Evolutionary conservation across 140 eudicot species (phyloP).

Genomic region (Bidens hawaiensis): DNA sequence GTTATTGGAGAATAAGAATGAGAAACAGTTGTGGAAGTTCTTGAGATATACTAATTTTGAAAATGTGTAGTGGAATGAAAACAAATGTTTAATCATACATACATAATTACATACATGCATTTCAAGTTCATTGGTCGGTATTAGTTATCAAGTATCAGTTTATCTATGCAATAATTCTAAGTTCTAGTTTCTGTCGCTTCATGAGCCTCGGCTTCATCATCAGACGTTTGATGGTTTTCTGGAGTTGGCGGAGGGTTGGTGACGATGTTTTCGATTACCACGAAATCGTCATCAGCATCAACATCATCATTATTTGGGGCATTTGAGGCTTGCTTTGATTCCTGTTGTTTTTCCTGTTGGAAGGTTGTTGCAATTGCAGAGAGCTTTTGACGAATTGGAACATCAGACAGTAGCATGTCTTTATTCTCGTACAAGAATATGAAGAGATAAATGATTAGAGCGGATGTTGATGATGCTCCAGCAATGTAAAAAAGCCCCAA

Average conservation of each 20-base stretch:
- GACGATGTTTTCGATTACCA: not conserved
- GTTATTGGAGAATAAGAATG: too few relatives aligned
- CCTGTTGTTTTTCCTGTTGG: not conserved
- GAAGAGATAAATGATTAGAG: conserved; percentile 28
- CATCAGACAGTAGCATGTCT: conserved; percentile 21
- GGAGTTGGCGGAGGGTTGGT: not conserved
- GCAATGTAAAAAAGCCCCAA: conserved; percentile 51
- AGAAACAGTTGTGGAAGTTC: too few relatives aligned
- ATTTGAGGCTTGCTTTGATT: not conserved
- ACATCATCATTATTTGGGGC: not conserved
- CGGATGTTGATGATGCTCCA: conserved; percentile 35
- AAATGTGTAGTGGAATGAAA: not conserved
- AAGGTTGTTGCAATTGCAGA: conserved; percentile 30
- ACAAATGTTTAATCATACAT: not conserved
- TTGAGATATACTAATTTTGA: too few relatives aligned
- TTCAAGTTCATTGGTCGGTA: not conserved
- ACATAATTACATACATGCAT: not conserved
- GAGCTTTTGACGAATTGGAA: conserved; percentile 26
- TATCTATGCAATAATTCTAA: not conserved
- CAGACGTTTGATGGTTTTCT: not conserved
- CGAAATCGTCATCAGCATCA: not conserved
- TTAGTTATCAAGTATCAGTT: not conserved
- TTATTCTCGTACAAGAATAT: conserved; percentile 39
- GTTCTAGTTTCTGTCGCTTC: not conserved
- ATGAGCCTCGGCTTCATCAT: not conserved